Evolutionary conservation across 1,284 basidiomycete genomes (phyloP).

Genomic region (Ustilago hordei): DNA sequence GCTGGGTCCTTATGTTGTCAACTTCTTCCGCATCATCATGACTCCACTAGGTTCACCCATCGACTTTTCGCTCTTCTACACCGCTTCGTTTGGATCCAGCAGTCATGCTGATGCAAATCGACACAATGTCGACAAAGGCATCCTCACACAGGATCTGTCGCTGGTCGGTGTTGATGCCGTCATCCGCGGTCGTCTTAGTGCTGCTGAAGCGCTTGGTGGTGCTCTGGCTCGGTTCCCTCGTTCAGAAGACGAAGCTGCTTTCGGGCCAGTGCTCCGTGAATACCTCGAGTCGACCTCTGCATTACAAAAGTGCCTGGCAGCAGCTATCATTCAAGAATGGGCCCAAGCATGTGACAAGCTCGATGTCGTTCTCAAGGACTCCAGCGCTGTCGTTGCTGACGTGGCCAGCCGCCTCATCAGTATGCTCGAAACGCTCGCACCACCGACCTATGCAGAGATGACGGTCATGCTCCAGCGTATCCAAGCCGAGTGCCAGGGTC

Average conservation of each 20-base stretch:
- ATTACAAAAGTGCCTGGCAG: conserved; percentile 86
- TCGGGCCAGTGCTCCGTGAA: conserved; percentile 77
- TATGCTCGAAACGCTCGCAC: conserved; percentile 80
- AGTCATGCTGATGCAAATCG: conserved; percentile 66
- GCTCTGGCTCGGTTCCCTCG: conserved; percentile 79
- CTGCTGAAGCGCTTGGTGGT: conserved; percentile 82
- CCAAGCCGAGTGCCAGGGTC: conserved; percentile 81
- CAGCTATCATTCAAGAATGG: conserved; percentile 93
- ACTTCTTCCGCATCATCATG: conserved; percentile 80
- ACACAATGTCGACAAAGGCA: conserved; percentile 95
- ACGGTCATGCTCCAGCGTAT: conserved; percentile 82
- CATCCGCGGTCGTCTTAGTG: conserved; percentile 83
- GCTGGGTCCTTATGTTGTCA: conserved; percentile 65
- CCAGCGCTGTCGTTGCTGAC: conserved; percentile 33
- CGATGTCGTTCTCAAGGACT: conserved; percentile 35
- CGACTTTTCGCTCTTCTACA: conserved; percentile 79
- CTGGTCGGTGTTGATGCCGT: conserved; percentile 84
- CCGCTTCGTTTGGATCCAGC: conserved; percentile 65
- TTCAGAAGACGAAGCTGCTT: conserved; percentile 43
- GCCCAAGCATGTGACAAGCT: conserved; percentile 71
- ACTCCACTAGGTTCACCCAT: conserved; percentile 88
- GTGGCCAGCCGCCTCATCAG: conserved; percentile 77
- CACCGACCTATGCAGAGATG: conserved; percentile 92
- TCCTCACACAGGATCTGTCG: conserved; percentile 89
- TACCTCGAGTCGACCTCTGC: conserved; percentile 89